phyloP scores from a whole-genome alignment of 2,329 filamentous ascomycete species.

The Trichoderma brevicompactum region DNA sequence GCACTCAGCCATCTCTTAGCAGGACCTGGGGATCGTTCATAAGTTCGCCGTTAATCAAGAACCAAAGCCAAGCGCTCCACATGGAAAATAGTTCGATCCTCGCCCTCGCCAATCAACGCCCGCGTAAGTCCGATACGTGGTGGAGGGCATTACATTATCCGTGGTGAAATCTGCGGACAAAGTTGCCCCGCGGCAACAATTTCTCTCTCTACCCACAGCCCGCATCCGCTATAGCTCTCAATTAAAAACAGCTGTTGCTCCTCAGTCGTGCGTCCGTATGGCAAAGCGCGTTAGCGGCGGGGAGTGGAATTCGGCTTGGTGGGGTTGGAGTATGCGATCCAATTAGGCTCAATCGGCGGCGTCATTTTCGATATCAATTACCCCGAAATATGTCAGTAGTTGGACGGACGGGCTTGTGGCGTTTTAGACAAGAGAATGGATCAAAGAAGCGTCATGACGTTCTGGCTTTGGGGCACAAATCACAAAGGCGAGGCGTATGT shows the following conservation, averaged over 20 bases:
- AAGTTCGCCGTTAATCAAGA: background rate
- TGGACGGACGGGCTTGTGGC: background rate
- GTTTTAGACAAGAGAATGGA: background rate
- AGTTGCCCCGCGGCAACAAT: conserved; percentile 25
- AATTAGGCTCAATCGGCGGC: conserved; percentile 23
- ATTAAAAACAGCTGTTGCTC: background rate
- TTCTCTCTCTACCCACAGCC: conserved; percentile 8
- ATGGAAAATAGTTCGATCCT: background rate
- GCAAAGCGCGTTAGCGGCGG: conserved; percentile 3
- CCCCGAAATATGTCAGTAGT: conserved; percentile 8
- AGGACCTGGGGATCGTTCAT: background rate
- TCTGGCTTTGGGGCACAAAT: background rate
- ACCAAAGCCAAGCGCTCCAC: conserved; percentile 7
- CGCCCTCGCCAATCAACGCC: conserved; percentile 18
- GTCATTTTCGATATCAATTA: conserved; percentile 9
- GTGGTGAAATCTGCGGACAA: conserved; percentile 19
- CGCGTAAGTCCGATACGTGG: conserved; percentile 1
- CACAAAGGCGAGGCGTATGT: background rate
- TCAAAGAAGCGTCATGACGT: background rate
- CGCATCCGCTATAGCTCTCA: conserved; percentile 3
- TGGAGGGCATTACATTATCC: conserved; percentile 10
- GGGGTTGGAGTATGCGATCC: conserved; percentile 23
- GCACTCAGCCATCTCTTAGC: background rate
- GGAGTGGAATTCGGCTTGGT: conserved; percentile 9
- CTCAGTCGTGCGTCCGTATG: background rate